Evolutionary conservation across 441 rosid genomes (phyloP).

Genomic region (Breynia disticha): DNA sequence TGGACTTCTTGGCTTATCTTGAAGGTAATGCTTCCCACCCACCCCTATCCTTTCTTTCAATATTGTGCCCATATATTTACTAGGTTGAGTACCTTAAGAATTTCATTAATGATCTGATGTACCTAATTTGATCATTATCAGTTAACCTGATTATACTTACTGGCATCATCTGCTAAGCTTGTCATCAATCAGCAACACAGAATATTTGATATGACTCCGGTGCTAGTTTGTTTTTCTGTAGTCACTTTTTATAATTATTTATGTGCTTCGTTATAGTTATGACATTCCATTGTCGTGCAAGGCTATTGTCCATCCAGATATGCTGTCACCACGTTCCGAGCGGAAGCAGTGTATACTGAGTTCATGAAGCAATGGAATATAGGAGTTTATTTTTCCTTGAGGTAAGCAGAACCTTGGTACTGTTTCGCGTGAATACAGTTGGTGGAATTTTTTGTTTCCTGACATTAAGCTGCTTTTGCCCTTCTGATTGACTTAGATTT

Average conservation of each 20-base stretch:
- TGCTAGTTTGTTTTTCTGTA: no score
- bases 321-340: slow-evolving; percentile 76
- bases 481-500: slow-evolving; percentile 47
- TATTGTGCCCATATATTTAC: not conserved
- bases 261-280: slow-evolving; percentile 25
- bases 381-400: slow-evolving; percentile 87
- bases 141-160: no score
- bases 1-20: slow-evolving; percentile 75
- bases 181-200: no score
- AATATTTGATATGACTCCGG: no score
- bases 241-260: not conserved
- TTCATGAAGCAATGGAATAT: slow-evolving; percentile 96
- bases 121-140: no score
- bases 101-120: no score
- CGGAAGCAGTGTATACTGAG: slow-evolving; percentile 58
- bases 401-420: slow-evolving; percentile 33
- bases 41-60: not conserved
- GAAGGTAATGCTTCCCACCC: slow-evolving; percentile 49
- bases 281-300: slow-evolving; percentile 48
- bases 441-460: not conserved
- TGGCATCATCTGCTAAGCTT: no score
- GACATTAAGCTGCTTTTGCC: slow-evolving; percentile 4
- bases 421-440: not conserved
- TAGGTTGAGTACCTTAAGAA: no score
- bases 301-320: slow-evolving; percentile 94